Base-by-base conservation (phyloP, 805 yeast genomes). In the Kodamaea kaohsiungensis region DNA sequence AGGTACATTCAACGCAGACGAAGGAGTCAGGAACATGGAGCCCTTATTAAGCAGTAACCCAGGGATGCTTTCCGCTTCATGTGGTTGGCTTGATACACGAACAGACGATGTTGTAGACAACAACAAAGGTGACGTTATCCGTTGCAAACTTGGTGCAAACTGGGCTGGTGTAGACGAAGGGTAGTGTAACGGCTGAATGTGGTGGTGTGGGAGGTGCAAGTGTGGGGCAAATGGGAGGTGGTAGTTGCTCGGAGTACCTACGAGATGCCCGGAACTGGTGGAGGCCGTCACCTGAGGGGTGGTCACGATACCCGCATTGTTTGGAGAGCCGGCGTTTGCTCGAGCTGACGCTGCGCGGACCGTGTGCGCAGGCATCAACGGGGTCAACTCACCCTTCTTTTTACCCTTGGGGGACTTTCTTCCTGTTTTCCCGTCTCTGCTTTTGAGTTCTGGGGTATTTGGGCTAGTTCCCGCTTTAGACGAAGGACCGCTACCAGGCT, bases 161-260 rank as follows among this genome's bases (percentile, higher is more conserved):
- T 84, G 88, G 1, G 88, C 81, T 13, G 90, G 90, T 1, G 88
- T 84, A 0, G 88, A 83, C 3, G 83, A 75, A 6, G 90, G 90
- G 63, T 84, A 85, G 66, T 85, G 86, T 43, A 83, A 67, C 17
- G 86, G 85, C 64, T 82, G 86, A 61, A 53, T 65, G 66, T 22
- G 50, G 46, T 30, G 49, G 22, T 45, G 49, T 3, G 54, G 48
- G 12, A 47, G 48, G 39, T 52, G 51, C 25, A 35, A 43, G 45
- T 40, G 48, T 17, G 45, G 45, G 3, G 45, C 45, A 17, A 40
- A 40, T 22, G 45, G 45, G 12, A 40, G 45, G 25, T 40, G 45
- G 45, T 40, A 38, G 19, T n/a, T 16, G 45, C 8, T 40, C n/a
- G 45, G n/a, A 19, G 45, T 16, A 17, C 19, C n/a, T 6, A 17